A percentile compares a stretch with the other conserved stretches of the same genome.
These are phyloP conservation scores for Colletotrichum plurivorum DNA, from an alignment of 2,329 filamentous ascomycete genomes.

Conservation along the genomic window DNA sequence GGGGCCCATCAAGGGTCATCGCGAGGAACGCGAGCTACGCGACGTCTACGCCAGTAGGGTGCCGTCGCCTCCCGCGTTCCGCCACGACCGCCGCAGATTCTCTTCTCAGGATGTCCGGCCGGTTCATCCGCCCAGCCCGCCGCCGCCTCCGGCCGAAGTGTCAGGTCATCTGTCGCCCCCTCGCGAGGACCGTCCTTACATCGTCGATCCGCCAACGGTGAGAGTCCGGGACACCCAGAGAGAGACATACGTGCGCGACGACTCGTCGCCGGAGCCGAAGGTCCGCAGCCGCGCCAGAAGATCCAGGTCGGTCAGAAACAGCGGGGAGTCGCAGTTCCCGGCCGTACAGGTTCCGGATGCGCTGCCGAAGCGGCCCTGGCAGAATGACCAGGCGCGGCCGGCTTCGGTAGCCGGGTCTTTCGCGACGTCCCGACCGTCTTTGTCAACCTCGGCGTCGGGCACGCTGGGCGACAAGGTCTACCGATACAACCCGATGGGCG, in stretches of 20 bases:
- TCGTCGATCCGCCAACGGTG: neutral
- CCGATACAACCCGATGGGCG: constrained; percentile 20
- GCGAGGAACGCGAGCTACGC: too few species aligned
- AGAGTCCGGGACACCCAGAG: neutral
- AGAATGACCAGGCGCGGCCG: neutral
- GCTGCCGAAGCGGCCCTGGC: neutral
- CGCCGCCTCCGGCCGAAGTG: neutral
- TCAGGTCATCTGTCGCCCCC: neutral
- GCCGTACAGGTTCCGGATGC: too few species aligned
- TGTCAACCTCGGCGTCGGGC: neutral
- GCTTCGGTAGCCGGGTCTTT: neutral
- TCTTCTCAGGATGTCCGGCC: constrained; percentile 6
- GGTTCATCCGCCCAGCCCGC: neutral
- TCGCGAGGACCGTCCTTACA: neutral
- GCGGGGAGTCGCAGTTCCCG: too few species aligned
- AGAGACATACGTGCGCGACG: neutral
- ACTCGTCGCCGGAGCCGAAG: too few species aligned
- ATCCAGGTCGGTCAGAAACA: neutral
- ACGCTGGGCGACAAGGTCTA: constrained; percentile 10
- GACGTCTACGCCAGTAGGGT: too few species aligned
- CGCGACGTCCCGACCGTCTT: neutral
- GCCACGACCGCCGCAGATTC: neutral
- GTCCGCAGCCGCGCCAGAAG: neutral
- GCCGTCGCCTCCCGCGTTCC: neutral
- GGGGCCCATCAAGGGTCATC: too few species aligned